These are phyloP conservation scores for Crataegus laevigata DNA, from an alignment of 306 rosid species.

Conservation along the genomic window DNA sequence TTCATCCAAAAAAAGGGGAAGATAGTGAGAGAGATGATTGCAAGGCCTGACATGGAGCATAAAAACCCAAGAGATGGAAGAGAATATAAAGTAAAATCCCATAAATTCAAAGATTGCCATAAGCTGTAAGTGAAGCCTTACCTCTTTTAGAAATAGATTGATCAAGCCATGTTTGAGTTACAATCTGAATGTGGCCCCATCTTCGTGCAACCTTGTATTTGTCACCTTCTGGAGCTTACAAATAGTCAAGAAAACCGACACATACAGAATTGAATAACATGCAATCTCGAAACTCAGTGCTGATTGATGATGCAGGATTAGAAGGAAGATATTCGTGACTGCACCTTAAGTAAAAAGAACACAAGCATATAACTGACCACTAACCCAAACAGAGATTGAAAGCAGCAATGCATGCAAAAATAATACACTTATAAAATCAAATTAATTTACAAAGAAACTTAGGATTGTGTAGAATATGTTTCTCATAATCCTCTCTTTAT, in stretches of 20 bases:
- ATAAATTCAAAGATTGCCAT: conserved; percentile 16
- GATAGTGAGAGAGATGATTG: neutral
- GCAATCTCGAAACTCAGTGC: neutral
- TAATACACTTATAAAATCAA: neutral
- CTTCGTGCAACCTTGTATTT: conserved; percentile 77
- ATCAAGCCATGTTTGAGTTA: conserved; percentile 83
- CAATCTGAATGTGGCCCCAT: conserved; percentile 77
- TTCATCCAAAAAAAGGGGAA: conserved; percentile 5
- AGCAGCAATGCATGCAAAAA: neutral
- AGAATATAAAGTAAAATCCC: neutral
- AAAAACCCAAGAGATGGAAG: conserved; percentile 1
- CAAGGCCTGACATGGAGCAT: conserved; percentile 18
- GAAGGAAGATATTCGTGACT: neutral
- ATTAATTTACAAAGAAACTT: neutral
- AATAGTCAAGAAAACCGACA: conserved; percentile 61
- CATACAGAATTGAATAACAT: neutral
- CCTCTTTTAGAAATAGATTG: conserved; percentile 79
- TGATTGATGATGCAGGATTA: neutral
- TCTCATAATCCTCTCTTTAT: neutral
- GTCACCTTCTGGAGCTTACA: conserved; percentile 90
- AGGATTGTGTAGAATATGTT: neutral
- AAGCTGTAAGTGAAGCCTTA: conserved; percentile 21
- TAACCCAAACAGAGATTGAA: neutral
- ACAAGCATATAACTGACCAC: neutral
- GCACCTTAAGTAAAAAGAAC: neutral